phyloP scores from a whole-genome alignment of 2,329 filamentous ascomycete genomes.

The Pseudogymnoascus sp. region DNA sequence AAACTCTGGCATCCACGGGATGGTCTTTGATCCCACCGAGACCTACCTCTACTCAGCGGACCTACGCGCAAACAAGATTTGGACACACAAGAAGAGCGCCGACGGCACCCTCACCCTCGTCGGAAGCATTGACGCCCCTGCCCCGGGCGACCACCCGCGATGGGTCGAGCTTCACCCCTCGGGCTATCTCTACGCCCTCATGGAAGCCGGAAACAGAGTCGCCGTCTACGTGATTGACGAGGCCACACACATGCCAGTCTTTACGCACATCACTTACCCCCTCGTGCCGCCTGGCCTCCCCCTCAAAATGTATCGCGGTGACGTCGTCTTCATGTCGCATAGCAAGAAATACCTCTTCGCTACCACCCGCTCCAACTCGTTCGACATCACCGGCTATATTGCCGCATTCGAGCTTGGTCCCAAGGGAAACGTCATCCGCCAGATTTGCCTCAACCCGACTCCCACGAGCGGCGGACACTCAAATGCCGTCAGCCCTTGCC shows the following conservation, averaged over 20 bases:
- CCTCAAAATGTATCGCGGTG: constrained; percentile 70
- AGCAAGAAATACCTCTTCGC: constrained; percentile 74
- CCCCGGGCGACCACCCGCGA: constrained; percentile 67
- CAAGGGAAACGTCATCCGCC: constrained; percentile 64
- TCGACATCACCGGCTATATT: constrained; percentile 72
- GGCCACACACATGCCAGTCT: constrained; percentile 65
- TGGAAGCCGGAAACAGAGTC: constrained; percentile 82
- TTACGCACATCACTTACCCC: constrained; percentile 69
- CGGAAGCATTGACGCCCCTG: constrained; percentile 65
- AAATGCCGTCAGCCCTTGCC: constrained; percentile 78
- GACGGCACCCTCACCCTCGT: constrained; percentile 60
- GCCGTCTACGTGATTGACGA: constrained; percentile 77
- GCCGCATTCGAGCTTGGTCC: constrained; percentile 67
- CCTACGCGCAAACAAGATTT: constrained; percentile 70
- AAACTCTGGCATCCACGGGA: constrained; percentile 69
- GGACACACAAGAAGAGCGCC: constrained; percentile 69
- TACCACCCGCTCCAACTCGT: constrained; percentile 71
- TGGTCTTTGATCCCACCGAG: constrained; percentile 70
- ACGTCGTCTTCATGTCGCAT: constrained; percentile 68
- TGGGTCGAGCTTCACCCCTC: constrained; percentile 81
- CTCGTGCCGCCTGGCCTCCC: constrained; percentile 61
- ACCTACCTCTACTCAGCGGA: constrained; percentile 74
- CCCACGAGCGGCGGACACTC: constrained; percentile 82
- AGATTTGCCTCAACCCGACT: constrained; percentile 76
- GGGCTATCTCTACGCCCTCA: constrained; percentile 77